These are phyloP conservation scores for Gnomoniopsis sp. DNA, from an alignment of 2,329 filamentous ascomycete species.

Conservation along the genomic window DNA sequence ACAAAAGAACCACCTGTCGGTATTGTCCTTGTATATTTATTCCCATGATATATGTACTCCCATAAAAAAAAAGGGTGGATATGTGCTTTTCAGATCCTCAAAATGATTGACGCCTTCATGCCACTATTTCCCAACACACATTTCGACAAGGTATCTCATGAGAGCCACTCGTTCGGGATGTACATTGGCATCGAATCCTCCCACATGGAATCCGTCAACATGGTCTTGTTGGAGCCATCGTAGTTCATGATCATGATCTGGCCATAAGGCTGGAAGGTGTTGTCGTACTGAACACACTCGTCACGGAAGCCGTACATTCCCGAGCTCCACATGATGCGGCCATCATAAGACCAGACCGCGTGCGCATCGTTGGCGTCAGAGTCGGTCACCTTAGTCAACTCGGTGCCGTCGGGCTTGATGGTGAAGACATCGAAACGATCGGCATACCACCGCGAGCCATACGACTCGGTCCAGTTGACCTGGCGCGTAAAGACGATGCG, in stretches of 20 bases:
- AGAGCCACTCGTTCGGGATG: conserved; percentile 3
- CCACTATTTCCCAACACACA: too few relatives aligned
- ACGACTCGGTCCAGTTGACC: conserved; percentile 19
- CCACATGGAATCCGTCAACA: conserved; percentile 29
- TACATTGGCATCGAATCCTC: conserved; percentile 29
- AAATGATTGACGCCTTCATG: too few relatives aligned
- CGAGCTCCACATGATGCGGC: conserved; percentile 36
- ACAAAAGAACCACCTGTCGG: too few relatives aligned
- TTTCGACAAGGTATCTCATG: neutral
- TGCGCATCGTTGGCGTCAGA: conserved; percentile 39
- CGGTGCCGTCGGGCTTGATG: conserved; percentile 36
- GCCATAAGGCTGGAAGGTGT: conserved; percentile 42
- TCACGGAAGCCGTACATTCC: conserved; percentile 41
- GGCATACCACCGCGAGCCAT: conserved; percentile 9
- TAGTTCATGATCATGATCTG: conserved; percentile 40
- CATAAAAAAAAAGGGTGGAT: too few relatives aligned
- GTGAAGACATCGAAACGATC: conserved; percentile 37
- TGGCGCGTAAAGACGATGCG: conserved; percentile 36
- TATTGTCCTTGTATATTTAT: too few relatives aligned
- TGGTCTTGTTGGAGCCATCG: conserved; percentile 31
- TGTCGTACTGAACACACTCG: conserved; percentile 36
- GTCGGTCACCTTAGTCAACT: conserved; percentile 31
- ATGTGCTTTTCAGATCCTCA: too few relatives aligned
- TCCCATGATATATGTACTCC: too few relatives aligned
- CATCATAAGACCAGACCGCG: conserved; percentile 39